Evolutionary conservation across 441 rosid species (phyloP).

Genomic region (Populus hybrid): DNA sequence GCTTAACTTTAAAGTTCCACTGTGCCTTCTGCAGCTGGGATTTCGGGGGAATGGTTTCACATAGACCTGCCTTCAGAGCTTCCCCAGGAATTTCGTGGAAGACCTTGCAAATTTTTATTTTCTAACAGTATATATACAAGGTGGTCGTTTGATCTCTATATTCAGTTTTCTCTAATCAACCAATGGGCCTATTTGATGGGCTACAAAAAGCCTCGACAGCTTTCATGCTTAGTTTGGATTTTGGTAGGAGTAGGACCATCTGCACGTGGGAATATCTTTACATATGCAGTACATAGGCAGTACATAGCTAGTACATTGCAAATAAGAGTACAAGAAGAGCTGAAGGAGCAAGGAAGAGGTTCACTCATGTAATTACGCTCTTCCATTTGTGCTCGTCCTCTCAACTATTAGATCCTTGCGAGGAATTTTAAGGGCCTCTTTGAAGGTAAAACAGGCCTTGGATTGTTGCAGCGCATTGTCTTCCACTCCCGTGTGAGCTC

Average conservation of each 20-base stretch:
- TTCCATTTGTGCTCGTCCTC: not conserved
- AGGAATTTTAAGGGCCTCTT: not conserved
- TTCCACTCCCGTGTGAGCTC: not conserved
- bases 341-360: no score
- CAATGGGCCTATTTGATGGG: no score
- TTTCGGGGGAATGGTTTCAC: not conserved
- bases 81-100: not conserved
- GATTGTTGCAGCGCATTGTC: no score
- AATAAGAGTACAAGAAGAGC: not conserved
- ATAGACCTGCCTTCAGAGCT: not conserved
- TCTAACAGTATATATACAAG: not conserved
- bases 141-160: not conserved
- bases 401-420: not conserved
- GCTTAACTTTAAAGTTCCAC: not conserved
- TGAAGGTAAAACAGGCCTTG: not conserved
- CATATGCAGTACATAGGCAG: not conserved
- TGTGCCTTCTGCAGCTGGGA: not conserved
- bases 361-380: not conserved
- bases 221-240: not conserved
- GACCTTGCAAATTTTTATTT: not conserved
- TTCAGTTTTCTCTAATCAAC: no score
- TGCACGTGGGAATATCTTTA: not conserved
- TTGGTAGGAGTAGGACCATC: not conserved
- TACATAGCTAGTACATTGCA: not conserved
- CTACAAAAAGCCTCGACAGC: no score